A percentile compares a stretch with the other conserved stretches of the same genome.
These are phyloP conservation scores for Centaurea solstitialis DNA, from an alignment of 129 eudicot species.

Conservation along the genomic window DNA sequence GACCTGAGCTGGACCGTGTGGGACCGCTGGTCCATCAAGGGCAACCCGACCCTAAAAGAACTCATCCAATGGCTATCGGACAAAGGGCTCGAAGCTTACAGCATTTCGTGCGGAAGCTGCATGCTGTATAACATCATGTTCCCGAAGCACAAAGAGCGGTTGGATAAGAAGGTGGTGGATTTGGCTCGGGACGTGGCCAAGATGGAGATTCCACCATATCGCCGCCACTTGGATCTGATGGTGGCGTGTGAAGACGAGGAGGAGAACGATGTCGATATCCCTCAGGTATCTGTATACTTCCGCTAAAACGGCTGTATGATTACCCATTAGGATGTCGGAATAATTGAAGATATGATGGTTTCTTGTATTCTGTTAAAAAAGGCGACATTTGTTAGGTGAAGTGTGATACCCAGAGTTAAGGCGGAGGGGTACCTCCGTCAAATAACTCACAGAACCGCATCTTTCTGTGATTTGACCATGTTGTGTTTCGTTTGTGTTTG, in stretches of 20 bases:
- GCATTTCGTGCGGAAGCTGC: conserved; percentile 85
- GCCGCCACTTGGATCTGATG: conserved; percentile 82
- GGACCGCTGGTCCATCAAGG: conserved; percentile 79
- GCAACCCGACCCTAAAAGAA: conserved; percentile 68
- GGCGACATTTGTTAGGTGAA: conserved; percentile 2
- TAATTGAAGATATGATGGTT: conserved; percentile 3
- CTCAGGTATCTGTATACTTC: conserved; percentile 76
- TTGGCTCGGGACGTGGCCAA: conserved; percentile 84
- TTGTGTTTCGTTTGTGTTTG: conserved; percentile 12
- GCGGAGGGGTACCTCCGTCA: not conserved
- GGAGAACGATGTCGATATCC: conserved; percentile 81
- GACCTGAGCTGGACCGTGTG: conserved; percentile 91
- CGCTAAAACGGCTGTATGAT: conserved; percentile 19
- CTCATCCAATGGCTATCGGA: conserved; percentile 70
- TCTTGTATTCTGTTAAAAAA: conserved; percentile 12
- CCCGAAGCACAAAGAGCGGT: conserved; percentile 77
- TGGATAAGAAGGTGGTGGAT: conserved; percentile 81
- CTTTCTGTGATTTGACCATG: not conserved
- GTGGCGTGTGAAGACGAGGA: conserved; percentile 95
- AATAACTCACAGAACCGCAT: conserved; percentile 4
- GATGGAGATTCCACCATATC: conserved; percentile 71
- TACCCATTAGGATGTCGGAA: not conserved
- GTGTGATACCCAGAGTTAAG: not conserved
- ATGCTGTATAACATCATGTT: conserved; percentile 86
- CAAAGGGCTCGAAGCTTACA: conserved; percentile 77